Conservation (phyloP, 2,329 filamentous ascomycete genomes). For the Arthrobotrys musiformis region DNA sequence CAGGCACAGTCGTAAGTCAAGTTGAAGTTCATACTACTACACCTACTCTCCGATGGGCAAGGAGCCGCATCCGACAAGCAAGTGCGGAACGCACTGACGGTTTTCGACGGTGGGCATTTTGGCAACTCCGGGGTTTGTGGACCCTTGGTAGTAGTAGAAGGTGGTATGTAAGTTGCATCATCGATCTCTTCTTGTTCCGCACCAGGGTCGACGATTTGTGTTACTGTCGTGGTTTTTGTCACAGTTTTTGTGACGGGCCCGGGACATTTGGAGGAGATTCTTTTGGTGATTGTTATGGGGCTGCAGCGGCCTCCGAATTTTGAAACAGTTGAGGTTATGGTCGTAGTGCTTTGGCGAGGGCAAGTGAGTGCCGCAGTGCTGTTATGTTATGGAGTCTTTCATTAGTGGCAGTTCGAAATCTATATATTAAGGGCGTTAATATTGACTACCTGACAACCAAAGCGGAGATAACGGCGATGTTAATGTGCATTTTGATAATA, state of each 20-base stretch:
- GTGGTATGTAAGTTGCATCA: not conserved
- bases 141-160: not conserved
- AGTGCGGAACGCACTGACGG: not conserved
- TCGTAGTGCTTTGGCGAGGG: not conserved
- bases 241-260: not conserved
- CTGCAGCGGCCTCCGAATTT: not conserved
- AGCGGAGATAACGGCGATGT: not conserved
- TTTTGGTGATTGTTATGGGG: not conserved
- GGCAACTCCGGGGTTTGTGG: not conserved
- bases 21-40: not conserved
- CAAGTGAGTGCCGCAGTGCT: not conserved
- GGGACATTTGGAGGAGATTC: not conserved
- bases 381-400: too few relatives aligned
- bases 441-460: not conserved
- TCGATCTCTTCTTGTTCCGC: not conserved
- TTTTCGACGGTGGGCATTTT: not conserved
- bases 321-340: not conserved
- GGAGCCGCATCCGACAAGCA: not conserved
- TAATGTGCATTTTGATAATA: not conserved
- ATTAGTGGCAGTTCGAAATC: too few relatives aligned
- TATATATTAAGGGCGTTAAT: too few relatives aligned
- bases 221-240: not conserved
- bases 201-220: not conserved
- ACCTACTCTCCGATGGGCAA: not conserved
- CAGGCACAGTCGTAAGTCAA: not conserved